Percentiles rank a stretch among this genome's conserved stretches.
phyloP scores from a whole-genome alignment of 2,329 filamentous ascomycete genomes.

The Trichoderma lentiforme region DNA sequence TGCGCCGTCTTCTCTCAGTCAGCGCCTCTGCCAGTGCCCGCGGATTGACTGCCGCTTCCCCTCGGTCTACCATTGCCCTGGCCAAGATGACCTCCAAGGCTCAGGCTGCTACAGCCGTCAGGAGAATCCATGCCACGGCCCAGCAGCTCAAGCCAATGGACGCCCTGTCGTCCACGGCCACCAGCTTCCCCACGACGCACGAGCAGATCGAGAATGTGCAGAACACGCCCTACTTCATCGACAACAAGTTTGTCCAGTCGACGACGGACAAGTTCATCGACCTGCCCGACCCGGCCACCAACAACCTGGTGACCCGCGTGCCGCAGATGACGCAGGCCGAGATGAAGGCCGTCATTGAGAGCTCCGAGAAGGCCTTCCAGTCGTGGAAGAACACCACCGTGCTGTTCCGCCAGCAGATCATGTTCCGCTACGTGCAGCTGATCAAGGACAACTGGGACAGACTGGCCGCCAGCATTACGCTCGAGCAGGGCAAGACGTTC shows the following conservation, averaged over 20 bases:
- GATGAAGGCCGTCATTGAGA: slow-evolving; percentile 70
- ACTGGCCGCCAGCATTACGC: slow-evolving; percentile 77
- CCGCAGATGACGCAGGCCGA: slow-evolving; percentile 78
- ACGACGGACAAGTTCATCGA: slow-evolving; percentile 71
- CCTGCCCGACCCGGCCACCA: slow-evolving; percentile 78
- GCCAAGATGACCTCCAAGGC: slow-evolving; percentile 37
- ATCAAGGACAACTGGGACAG: slow-evolving; percentile 84
- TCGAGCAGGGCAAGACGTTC: slow-evolving; percentile 87
- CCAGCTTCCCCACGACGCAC: slow-evolving; percentile 67
- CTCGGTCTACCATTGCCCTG: slow-evolving; percentile 27
- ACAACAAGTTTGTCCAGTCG: slow-evolving; percentile 74
- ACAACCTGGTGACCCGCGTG: slow-evolving; percentile 79
- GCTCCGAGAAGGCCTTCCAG: slow-evolving; percentile 72
- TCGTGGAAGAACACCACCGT: slow-evolving; percentile 70
- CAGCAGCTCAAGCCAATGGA: slow-evolving; percentile 52
- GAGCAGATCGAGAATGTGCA: slow-evolving; percentile 63
- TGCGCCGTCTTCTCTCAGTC: slow-evolving; percentile 47
- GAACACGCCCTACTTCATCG: slow-evolving; percentile 76
- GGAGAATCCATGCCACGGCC: slow-evolving; percentile 57
- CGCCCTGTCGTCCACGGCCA: slow-evolving; percentile 52
- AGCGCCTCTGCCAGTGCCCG: slow-evolving; percentile 36
- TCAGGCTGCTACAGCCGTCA: slow-evolving; percentile 40
- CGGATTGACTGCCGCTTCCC: slow-evolving; percentile 29
- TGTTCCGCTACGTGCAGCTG: slow-evolving; percentile 80
- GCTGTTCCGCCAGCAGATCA: slow-evolving; percentile 74